Base-by-base conservation (phyloP, 345 rosid species). In the Pistacia vera region DNA sequence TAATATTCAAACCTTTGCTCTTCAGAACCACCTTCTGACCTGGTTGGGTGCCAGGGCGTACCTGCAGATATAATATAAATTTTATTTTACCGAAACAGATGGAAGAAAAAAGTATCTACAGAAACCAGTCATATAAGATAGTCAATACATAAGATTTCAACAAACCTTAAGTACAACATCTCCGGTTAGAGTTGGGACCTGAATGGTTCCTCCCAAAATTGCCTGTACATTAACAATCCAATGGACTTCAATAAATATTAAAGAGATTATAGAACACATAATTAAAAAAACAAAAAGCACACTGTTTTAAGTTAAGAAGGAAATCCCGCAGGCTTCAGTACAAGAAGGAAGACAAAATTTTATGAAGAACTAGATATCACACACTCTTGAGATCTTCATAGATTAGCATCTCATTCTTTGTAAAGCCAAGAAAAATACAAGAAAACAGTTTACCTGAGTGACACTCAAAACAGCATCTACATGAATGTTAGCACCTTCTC, bases 1-100 rank as follows among this genome's bases (percentile, higher is more conserved):
- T 33, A 54, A 63, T 22, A 8, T 75, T 56, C 85, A 84, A 72
- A 97, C 99, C 99, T 86, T 97, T 97, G 85, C 80, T 90, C 90
- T 96, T 92, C 74, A 96, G 83, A 69, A 94, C 99, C 49, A 96
- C 99, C 86, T 97, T 97, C 80, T 97, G 99, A 75, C 99, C 97
- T 71, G 98, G 97, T 81, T 97, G 99, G 72, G 97, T 91, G 73
- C 99, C 99, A 68, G 98, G 85, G 20, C 97, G 94, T 72, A 97
- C 95, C 99, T 95, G 86, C 73, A 80, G 75, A 66, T 14, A 55
- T 3, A 76, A 57, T 49, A 17, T 35, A 65, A 35, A 65, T 38
- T n/a, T 38, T 30, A 54, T 11, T 2, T 28, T 30, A n/a, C 7
- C 49, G 11, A 3, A 8, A 55, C 8, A 13, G 66, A 28, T 48